These are phyloP conservation scores for Herpotrichia juniperi DNA, from an alignment of 2,329 filamentous ascomycete genomes.

Conservation along the genomic window DNA sequence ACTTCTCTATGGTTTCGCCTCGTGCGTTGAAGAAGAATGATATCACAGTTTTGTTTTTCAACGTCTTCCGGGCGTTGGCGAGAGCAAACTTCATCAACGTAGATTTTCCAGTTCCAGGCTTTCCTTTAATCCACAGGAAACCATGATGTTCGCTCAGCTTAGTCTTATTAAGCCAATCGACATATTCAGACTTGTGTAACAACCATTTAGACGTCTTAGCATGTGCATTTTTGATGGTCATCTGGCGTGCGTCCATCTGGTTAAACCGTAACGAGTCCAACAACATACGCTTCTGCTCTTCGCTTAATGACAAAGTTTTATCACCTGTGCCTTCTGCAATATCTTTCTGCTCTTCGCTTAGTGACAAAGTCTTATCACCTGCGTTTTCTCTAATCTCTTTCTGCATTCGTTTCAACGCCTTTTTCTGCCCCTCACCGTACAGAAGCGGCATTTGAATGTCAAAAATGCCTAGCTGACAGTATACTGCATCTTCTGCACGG, in stretches of 20 bases:
- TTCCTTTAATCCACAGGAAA: too few relatives aligned
- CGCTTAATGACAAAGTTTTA: too few relatives aligned
- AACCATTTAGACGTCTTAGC: conserved; percentile 52
- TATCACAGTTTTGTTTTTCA: conserved; percentile 9
- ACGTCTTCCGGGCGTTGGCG: conserved; percentile 7
- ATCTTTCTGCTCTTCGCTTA: too few relatives aligned
- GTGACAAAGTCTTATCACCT: too few relatives aligned
- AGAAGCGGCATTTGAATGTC: conserved; percentile 12
- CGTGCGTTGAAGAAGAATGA: conserved; percentile 37
- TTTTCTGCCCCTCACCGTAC: conserved; percentile 20
- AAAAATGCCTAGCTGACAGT: conserved; percentile 23
- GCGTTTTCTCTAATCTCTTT: conserved; percentile 13
- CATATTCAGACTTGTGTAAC: conserved; percentile 38
- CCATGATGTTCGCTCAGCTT: conserved; percentile 37
- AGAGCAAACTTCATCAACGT: conserved; percentile 47
- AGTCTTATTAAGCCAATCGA: conserved; percentile 43
- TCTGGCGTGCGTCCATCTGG: conserved; percentile 46
- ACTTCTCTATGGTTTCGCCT: conserved; percentile 24
- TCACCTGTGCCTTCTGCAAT: too few relatives aligned
- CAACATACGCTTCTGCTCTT: conserved; percentile 18
- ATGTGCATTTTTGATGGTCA: conserved; percentile 46
- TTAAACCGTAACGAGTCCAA: conserved; percentile 46
- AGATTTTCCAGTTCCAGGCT: conserved; percentile 48
- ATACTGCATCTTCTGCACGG: conserved; percentile 16
- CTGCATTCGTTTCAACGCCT: conserved; percentile 15